Evolutionary conservation across 1,284 basidiomycete species (phyloP), one percentile per base, ranked within the genome.

Genomic region (Schizophyllum amplum): DNA sequence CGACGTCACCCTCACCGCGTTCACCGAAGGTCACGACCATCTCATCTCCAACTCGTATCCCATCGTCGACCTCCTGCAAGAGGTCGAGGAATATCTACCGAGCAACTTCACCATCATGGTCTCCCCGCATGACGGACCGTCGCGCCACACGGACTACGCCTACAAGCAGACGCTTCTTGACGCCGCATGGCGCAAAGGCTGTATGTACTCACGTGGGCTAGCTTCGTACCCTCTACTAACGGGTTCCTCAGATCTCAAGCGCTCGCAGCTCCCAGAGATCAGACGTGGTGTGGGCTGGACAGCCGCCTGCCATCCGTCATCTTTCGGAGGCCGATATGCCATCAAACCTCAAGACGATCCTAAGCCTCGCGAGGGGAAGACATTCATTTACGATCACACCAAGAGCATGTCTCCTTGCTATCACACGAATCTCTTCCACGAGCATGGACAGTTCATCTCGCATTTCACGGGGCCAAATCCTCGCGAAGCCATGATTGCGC

Each of bases 361-460:
- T 1, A 60, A 66, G 0, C 67, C 48, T 4, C 48, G 21, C 21
- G 48, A 50, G 13, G 24, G 24, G 15, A 80, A 78, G 58, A 75
- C 76, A 0, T 82, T 81, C 63, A 78, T 82, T 54, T 65, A 75
- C 60, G 68, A 79, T 61, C 79, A 81, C 63, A 61, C 65, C 42
- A 63, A 62, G 47, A 66, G 77, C 6, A 86, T 84, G 82, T 78
- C 84, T 64, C 82, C 83, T 2, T 86, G 83, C 65, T 62, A 67
- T 1, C 80, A 86, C 62, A 81, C 82, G 0, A 63, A 73, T 21
- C 71, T 75, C 49, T 68, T 83, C 52, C 69, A 76, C 22, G 73
- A 77, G 26, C 75, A 82, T 53, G 80, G 79, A 17, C 79, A 81
- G 55, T 83, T 81, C 64, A 72, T 85, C 23, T 67, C 72, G 4